Base-by-base conservation (phyloP, 352 stramenopile species). In the Elongisporangium anandrum region DNA sequence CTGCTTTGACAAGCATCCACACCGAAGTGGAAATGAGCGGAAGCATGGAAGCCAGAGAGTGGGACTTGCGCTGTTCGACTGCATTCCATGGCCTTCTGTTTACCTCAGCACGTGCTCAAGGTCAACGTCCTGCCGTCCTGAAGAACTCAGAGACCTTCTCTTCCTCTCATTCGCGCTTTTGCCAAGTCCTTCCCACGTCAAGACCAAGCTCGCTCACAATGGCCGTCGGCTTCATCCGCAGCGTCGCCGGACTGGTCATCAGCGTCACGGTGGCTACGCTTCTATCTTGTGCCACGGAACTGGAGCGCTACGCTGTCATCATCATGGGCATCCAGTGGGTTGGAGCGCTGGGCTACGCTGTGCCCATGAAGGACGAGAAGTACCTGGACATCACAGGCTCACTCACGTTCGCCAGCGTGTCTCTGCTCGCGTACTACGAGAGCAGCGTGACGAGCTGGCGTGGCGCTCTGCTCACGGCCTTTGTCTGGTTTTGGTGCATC, bases 331-430 rank as follows among this genome's bases (percentile, higher is more conserved):
- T 88, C 38, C 82, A 91, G 41, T 90, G 81, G 81, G 50, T 88
- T 48, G 81, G 75, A 9, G 76, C 73, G n/a, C 41, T 91, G 26
- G 26, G 75, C 29, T 80, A 91, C 65, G 79, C 77, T 17, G 68
- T 93, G 24, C 84, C 84, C 23, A 75, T 74, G 41, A 68, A 90
- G 39, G 77, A 85, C 57, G 87, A 96, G 64, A 84, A 69, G 17
- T 90, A 85, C 61, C 94, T 92, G 63, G 87, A 96, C 63, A 66
- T 95, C 52, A 94, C 84, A 17, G 87, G 87, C 50, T 80, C 86
- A n/a, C 55, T 73, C 26, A 95, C 87, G 21, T 92, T 88, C 63
- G 79, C 76, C 24, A 55, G 63, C 2, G 69, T 94, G 26, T 83
- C 80, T 29, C 59, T 87, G 23, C 58, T 87, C 17, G 75, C 72